Evolutionary conservation across 129 eudicot species (phyloP).

Genomic region (Lactuca sativa): DNA sequence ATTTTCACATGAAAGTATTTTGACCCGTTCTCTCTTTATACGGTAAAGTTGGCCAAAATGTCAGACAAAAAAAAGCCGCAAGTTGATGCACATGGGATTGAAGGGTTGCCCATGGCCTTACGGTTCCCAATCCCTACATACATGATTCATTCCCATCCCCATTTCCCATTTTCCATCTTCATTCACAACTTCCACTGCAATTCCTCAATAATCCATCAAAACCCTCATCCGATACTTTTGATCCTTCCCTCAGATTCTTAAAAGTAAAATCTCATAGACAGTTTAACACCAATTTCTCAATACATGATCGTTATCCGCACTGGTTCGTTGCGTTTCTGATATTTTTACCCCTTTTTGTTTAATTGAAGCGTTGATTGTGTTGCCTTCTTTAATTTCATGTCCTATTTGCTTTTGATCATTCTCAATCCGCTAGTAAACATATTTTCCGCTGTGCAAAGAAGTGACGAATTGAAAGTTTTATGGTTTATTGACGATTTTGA

Average conservation of each 20-base stretch:
- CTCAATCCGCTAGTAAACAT: conserved; percentile 4
- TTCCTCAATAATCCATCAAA: conserved; percentile 24
- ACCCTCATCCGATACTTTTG: conserved; percentile 17
- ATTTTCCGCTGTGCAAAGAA: conserved; percentile 1
- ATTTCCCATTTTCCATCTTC: neutral
- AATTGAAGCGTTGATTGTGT: conserved; percentile 12
- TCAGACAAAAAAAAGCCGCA: conserved; percentile 41
- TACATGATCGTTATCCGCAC: conserved; percentile 34
- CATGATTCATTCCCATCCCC: neutral
- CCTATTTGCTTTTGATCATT: neutral
- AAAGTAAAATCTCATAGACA: neutral
- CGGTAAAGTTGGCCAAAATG: conserved; percentile 22
- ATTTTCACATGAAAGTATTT: neutral
- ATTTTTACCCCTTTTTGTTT: neutral
- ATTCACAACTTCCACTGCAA: neutral
- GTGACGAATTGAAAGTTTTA: neutral
- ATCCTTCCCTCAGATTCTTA: conserved; percentile 17
- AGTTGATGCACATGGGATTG: conserved; percentile 33
- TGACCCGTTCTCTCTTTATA: neutral
- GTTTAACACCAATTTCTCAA: conserved; percentile 9
- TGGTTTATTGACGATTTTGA: conserved; percentile 10
- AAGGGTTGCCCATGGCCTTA: conserved; percentile 30
- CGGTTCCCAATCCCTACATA: conserved; percentile 28
- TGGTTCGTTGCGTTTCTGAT: conserved; percentile 34
- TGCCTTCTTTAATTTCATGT: conserved; percentile 1